phyloP scores from a whole-genome alignment of 2,329 filamentous ascomycete species.

The Pseudogymnoascus sp. region DNA sequence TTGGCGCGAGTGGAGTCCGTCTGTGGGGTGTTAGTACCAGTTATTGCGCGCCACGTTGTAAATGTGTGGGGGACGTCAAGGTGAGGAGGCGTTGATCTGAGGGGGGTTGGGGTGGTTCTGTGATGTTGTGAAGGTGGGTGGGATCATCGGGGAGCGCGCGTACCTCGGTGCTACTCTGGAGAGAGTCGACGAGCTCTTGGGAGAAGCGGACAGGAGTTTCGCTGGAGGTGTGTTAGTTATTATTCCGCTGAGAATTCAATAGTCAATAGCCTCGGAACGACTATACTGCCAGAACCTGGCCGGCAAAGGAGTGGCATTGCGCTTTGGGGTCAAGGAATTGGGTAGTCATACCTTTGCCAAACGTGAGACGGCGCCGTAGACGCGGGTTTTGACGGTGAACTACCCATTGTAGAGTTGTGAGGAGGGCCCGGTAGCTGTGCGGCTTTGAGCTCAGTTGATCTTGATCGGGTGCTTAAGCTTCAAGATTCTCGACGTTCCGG shows the following conservation, averaged over 20 bases:
- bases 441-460: conserved; percentile 4
- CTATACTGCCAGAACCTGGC: background rate
- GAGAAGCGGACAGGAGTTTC: conserved; percentile 65
- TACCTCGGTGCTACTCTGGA: conserved; percentile 85
- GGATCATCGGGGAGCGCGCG: conserved; percentile 18
- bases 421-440: conserved; percentile 10
- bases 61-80: background rate
- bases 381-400: conserved; percentile 10
- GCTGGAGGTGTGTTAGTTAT: conserved; percentile 30
- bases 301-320: background rate
- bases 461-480: conserved; percentile 2
- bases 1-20: conserved; percentile 82
- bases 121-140: background rate
- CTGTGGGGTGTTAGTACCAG: conserved; percentile 39
- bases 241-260: background rate
- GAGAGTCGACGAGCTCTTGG: conserved; percentile 70
- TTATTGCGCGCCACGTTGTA: background rate
- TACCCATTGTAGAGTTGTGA: conserved; percentile 12
- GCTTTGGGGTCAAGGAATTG: background rate
- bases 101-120: conserved; percentile 6
- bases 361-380: conserved; percentile 9
- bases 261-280: conserved; percentile 1
- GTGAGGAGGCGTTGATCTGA: conserved; percentile 7
- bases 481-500: conserved; percentile 4
- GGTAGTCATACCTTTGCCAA: conserved; percentile 11